Evolutionary conservation across 768 basidiomycete species (phyloP).

Genomic region (Suillus spraguei): DNA sequence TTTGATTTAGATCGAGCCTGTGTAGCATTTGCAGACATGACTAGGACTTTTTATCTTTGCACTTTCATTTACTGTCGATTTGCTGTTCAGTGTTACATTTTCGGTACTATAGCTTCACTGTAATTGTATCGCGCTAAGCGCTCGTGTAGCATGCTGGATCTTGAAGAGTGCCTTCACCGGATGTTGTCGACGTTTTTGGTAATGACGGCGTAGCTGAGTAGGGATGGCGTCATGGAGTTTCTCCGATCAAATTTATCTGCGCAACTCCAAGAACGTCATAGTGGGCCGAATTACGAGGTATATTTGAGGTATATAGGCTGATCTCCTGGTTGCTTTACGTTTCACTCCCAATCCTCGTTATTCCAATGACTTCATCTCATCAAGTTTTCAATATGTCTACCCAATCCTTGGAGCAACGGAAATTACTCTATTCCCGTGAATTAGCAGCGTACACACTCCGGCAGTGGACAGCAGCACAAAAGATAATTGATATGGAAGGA

Average conservation of each 20-base stretch:
- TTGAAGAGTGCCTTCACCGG: not conserved
- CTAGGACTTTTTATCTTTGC: constrained; percentile 3
- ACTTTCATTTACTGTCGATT: constrained; percentile 17
- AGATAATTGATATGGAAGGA: constrained; percentile 15
- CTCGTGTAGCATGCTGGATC: not conserved
- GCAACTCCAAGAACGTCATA: constrained; percentile 8
- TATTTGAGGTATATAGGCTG: no score
- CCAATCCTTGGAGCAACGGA: constrained; percentile 10
- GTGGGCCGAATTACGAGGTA: not conserved
- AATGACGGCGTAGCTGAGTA: not conserved
- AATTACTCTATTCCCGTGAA: constrained; percentile 21
- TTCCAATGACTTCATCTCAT: not conserved
- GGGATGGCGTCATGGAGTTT: constrained; percentile 1
- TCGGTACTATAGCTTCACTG: constrained; percentile 32
- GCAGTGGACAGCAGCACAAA: constrained; percentile 21
- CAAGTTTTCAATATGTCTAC: constrained; percentile 9
- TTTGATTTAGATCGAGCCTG: constrained; percentile 27
- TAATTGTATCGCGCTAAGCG: constrained; percentile 22
- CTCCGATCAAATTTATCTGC: not conserved
- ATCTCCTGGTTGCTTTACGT: no score
- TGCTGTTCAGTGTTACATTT: constrained; percentile 26
- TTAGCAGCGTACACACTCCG: constrained; percentile 24
- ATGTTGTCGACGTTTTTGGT: not conserved
- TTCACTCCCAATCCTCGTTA: not conserved
- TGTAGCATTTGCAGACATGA: constrained; percentile 28